phyloP scores from a whole-genome alignment of 768 basidiomycete species.

The Amanita pseudoporphyria region DNA sequence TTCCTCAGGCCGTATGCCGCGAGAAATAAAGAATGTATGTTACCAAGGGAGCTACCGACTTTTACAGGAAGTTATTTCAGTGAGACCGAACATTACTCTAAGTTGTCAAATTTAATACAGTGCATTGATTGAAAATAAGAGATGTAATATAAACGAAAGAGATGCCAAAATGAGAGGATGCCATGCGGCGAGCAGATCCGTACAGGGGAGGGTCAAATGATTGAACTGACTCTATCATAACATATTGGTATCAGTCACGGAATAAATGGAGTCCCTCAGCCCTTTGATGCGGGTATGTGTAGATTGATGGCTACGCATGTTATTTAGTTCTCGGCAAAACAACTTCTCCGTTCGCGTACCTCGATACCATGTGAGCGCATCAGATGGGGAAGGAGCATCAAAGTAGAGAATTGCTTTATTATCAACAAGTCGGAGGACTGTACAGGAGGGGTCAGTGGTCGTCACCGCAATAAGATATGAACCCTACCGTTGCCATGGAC shows the following conservation, averaged over 20 bases:
- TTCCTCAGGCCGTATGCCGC: not conserved
- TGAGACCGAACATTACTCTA: constrained; percentile 9
- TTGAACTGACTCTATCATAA: not conserved
- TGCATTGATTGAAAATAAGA: constrained; percentile 7
- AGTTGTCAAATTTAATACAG: constrained; percentile 15
- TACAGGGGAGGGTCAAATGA: not conserved
- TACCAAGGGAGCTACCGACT: too few species aligned
- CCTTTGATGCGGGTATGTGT: constrained; percentile 77
- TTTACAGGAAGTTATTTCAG: constrained; percentile 2
- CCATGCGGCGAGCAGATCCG: constrained; percentile 1
- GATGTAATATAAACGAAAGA: constrained; percentile 4
- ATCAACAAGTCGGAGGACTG: constrained; percentile 84
- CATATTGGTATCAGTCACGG: constrained; percentile 1
- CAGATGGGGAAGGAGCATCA: constrained; percentile 74
- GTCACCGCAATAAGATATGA: not conserved
- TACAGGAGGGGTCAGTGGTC: constrained; percentile 4
- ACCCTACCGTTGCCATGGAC: constrained; percentile 72
- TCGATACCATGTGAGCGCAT: constrained; percentile 86
- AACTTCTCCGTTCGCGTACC: constrained; percentile 32
- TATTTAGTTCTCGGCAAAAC: not conserved
- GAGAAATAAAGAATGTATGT: not conserved
- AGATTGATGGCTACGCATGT: constrained; percentile 65
- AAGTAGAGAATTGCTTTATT: constrained; percentile 91
- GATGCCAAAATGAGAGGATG: constrained; percentile 8
- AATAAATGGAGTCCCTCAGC: constrained; percentile 27